A percentile compares a stretch with the other conserved stretches of the same genome.
phyloP scores from a whole-genome alignment of 352 stramenopile genomes.

The Phytophthora syringae region DNA sequence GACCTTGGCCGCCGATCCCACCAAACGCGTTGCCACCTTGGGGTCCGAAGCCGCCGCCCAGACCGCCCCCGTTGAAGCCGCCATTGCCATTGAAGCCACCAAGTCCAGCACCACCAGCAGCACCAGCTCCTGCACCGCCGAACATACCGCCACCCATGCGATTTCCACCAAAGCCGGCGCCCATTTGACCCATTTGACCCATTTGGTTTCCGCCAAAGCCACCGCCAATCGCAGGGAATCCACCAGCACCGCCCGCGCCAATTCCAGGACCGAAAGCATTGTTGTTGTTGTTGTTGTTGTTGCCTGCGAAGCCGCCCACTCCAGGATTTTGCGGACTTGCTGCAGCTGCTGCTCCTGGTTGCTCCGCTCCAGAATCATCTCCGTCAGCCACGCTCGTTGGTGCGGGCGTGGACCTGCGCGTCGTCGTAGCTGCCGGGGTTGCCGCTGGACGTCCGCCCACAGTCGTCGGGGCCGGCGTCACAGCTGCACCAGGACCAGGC shows the following conservation, averaged over 20 bases:
- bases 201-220: constrained; percentile 11
- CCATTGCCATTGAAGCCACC: constrained; percentile 6
- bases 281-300: background rate
- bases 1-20: too few species aligned
- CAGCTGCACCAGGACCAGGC: background rate
- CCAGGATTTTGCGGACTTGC: background rate
- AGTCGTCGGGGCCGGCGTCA: constrained; percentile 28
- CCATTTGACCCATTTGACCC: background rate
- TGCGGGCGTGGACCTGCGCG: constrained; percentile 27
- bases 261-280: constrained; percentile 11
- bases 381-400: constrained; percentile 11
- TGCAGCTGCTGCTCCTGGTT: background rate
- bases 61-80: too few species aligned
- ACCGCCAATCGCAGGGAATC: background rate
- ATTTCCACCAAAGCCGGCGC: constrained; percentile 18
- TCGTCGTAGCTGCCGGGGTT: constrained; percentile 20
- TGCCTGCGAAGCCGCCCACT: background rate
- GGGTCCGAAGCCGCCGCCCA: too few species aligned
- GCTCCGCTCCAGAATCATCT: constrained; percentile 6
- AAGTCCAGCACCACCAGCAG: background rate
- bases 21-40: too few species aligned
- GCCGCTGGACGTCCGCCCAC: constrained; percentile 12
- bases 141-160: constrained; percentile 14
- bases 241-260: constrained; percentile 3
- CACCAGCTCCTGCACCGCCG: background rate